Conservation (phyloP, 2,329 filamentous ascomycete genomes). For the Penicillium sp. region DNA sequence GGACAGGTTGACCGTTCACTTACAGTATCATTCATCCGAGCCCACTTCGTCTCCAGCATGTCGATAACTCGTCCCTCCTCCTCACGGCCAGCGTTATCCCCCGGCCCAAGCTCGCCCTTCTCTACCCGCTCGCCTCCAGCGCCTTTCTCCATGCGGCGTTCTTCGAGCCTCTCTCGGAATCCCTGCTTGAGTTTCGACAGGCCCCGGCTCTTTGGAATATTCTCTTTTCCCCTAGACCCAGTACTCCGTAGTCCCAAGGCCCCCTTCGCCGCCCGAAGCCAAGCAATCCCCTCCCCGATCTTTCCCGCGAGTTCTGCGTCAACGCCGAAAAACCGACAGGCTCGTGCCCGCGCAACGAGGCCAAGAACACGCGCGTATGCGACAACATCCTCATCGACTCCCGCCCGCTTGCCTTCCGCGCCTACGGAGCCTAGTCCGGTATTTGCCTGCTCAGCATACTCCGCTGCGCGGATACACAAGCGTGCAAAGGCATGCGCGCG, state of each 20-base stretch:
- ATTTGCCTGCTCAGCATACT: conserved; percentile 78
- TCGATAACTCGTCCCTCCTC: conserved; percentile 87
- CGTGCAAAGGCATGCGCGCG: conserved; percentile 86
- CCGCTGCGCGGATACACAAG: conserved; percentile 83
- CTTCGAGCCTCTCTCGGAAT: conserved; percentile 77
- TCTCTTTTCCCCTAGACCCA: conserved; percentile 52
- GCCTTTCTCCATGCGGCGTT: conserved; percentile 75
- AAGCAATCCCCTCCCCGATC: conserved; percentile 83
- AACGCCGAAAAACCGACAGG: conserved; percentile 87
- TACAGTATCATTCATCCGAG: conserved; percentile 90
- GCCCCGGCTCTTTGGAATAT: conserved; percentile 31
- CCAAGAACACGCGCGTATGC: conserved; percentile 78
- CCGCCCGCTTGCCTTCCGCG: conserved; percentile 29
- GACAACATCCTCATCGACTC: conserved; percentile 67
- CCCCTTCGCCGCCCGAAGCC: conserved; percentile 77
- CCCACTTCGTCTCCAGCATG: conserved; percentile 88
- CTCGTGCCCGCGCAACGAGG: conserved; percentile 77
- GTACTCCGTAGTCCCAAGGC: conserved; percentile 69
- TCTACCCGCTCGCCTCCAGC: conserved; percentile 42
- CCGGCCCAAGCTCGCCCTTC: conserved; percentile 49
- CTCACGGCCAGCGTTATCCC: conserved; percentile 78
- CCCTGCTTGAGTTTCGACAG: conserved; percentile 70
- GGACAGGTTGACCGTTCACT: conserved; percentile 34
- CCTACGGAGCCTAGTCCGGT: conserved; percentile 53
- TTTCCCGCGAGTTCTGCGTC: conserved; percentile 84